These are phyloP conservation scores for Coniochaeta pulveracea DNA, from an alignment of 2,329 filamentous ascomycete species.

Conservation along the genomic window DNA sequence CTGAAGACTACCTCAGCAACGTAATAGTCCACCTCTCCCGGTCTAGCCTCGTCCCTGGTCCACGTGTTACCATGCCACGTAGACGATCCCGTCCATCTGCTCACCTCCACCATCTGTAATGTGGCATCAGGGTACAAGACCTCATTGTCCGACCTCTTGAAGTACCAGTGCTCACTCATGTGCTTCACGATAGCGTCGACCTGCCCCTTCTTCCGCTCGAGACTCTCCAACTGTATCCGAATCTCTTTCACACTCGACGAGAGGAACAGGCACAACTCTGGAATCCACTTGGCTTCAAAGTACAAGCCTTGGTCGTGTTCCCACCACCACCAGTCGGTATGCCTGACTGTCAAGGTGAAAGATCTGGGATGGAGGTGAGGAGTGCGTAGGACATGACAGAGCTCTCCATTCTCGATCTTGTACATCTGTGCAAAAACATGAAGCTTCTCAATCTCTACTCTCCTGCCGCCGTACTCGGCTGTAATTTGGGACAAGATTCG, in stretches of 20 bases:
- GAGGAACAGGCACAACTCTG: conserved; percentile 11
- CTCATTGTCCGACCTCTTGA: conserved; percentile 19
- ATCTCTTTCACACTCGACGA: conserved; percentile 24
- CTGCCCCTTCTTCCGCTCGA: conserved; percentile 31
- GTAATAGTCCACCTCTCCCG: conserved; percentile 29
- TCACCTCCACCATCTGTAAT: conserved; percentile 14
- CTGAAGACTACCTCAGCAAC: conserved; percentile 26
- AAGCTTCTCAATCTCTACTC: conserved; percentile 19
- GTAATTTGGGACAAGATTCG: conserved; percentile 4
- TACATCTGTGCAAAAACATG: conserved; percentile 32
- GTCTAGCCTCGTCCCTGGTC: conserved; percentile 28
- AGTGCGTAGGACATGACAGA: conserved; percentile 16
- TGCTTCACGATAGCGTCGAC: conserved; percentile 29
- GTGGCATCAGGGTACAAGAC: conserved; percentile 18
- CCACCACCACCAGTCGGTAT: conserved; percentile 38
- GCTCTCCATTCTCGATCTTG: conserved; percentile 18
- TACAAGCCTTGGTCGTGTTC: conserved; percentile 22
- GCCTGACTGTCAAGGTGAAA: conserved; percentile 33
- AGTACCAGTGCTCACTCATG: conserved; percentile 22
- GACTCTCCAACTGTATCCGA: conserved; percentile 33
- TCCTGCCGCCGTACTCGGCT: conserved; percentile 6
- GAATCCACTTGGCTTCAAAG: conserved; percentile 25
- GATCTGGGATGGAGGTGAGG: conserved; percentile 20
- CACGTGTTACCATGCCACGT: conserved; percentile 25
- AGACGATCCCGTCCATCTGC: conserved; percentile 32